Conservation (phyloP, 148 eudicot species). For the Bassia scoparia region DNA sequence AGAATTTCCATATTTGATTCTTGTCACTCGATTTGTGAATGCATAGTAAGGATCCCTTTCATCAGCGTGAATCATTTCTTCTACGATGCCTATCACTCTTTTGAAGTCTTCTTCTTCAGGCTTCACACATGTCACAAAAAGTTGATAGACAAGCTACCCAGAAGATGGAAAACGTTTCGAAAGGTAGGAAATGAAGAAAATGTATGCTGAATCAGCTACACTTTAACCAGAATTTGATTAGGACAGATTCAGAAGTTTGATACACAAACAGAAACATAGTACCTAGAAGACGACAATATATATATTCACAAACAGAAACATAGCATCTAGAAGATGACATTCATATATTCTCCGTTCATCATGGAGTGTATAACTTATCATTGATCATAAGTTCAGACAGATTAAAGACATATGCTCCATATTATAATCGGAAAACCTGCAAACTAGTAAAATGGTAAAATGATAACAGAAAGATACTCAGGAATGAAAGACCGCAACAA, state of each 20-base stretch:
- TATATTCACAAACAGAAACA: too few relatives aligned
- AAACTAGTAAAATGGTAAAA: neutral
- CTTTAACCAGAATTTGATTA: too few relatives aligned
- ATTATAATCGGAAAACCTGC: neutral
- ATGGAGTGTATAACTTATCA: neutral
- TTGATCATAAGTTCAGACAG: neutral
- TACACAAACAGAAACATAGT: too few relatives aligned
- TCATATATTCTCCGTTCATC: neutral
- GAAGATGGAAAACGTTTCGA: neutral
- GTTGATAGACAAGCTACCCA: slow-evolving; percentile 74
- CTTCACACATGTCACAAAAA: slow-evolving; percentile 56
- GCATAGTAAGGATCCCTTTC: slow-evolving; percentile 81
- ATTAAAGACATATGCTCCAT: neutral
- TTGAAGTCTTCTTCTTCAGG: slow-evolving; percentile 72
- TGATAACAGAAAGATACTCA: neutral
- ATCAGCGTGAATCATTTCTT: slow-evolving; percentile 63
- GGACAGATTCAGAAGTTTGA: too few relatives aligned
- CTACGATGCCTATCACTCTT: slow-evolving; percentile 68
- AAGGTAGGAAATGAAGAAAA: neutral
- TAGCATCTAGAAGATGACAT: neutral
- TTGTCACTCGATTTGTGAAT: slow-evolving; percentile 66
- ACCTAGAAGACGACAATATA: too few relatives aligned
- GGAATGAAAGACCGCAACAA: slow-evolving; percentile 5
- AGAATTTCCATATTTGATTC: slow-evolving; percentile 74
- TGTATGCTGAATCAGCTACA: neutral